phyloP scores from a whole-genome alignment of 768 basidiomycete genomes.

The Tylopilus subfusipes region DNA sequence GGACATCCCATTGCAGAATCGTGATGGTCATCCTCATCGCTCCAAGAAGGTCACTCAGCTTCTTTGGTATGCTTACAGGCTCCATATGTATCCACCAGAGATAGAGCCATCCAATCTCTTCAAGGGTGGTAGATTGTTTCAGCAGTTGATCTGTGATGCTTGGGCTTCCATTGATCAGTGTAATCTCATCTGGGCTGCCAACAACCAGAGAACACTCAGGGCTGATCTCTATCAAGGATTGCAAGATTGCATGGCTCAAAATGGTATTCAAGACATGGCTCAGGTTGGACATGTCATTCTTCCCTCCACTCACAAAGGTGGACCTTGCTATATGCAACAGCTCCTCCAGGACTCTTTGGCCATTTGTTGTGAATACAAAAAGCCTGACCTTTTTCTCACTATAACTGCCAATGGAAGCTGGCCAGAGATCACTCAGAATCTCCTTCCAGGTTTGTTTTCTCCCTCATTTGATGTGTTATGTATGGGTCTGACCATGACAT shows the following conservation, averaged over 20 bases:
- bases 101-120: constrained; percentile 30
- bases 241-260: constrained; percentile 26
- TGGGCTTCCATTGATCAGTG: constrained; percentile 45
- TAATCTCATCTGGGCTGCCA: constrained; percentile 32
- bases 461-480: neutral
- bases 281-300: constrained; percentile 35
- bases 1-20: constrained; percentile 12
- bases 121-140: constrained; percentile 38
- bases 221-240: constrained; percentile 35
- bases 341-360: constrained; percentile 42
- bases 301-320: constrained; percentile 40
- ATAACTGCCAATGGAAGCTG: constrained; percentile 52
- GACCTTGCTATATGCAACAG: constrained; percentile 43
- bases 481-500: neutral
- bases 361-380: too few relatives aligned
- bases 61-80: constrained; percentile 30
- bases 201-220: constrained; percentile 36
- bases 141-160: constrained; percentile 43
- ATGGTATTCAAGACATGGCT: constrained; percentile 24
- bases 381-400: too few relatives aligned
- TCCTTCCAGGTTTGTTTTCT: constrained; percentile 30
- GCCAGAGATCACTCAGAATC: constrained; percentile 40
- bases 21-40: neutral
- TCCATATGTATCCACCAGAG: constrained; percentile 18
- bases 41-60: constrained; percentile 29